Base-by-base conservation (phyloP, 257 asterid species). In the Datura wrightii region DNA sequence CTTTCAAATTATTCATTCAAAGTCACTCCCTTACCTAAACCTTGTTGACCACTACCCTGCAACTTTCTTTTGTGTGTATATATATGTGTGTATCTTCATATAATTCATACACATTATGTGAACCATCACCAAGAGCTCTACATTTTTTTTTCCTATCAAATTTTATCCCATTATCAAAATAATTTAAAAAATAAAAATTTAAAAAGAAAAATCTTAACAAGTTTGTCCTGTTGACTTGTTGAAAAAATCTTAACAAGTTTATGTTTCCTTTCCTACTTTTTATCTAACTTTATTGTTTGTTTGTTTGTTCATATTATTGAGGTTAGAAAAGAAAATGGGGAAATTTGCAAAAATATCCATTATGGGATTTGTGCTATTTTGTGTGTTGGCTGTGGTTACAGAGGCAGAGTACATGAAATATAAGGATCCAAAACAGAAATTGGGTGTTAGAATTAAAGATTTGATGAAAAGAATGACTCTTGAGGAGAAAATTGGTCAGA, bases 401-500 rank as follows among this genome's bases (percentile, higher is more conserved):
- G 62, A 76, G 62, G 62, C 82, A 76, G 82, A 76, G 18, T 3
- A 76, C 5, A 31, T 50, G 44, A 76, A 76, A 50, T 76, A 76
- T 31, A 76, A 76, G 37, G 82, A 76, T 50, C 82, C 82, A 48
- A 76, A 50, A 31, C 82, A 50, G n/a, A 50, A 50, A 50, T 24
- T 76, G n/a, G 62, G 62, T 76, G 82, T 50, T 6, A 76, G 82
- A 50, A 76, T 76, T 50, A 76, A 31, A 31, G 82, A 76, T 7
- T 76, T 76, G 24, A 48, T 76, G 82, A 50, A 50, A 76, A 50
- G 82, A 76, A 76, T 76, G 82, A 76, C 82, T 11, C 44, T 76
- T 50, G 82, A 76, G 8, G 82, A 76, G 4, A 76, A 50, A 31
- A 76, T 76, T 76, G 82, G 82, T 50, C 82, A 76, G n/a, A 76